Base-by-base conservation (phyloP, 2,329 filamentous ascomycete species). In the Cucurbitaria berberidis region DNA sequence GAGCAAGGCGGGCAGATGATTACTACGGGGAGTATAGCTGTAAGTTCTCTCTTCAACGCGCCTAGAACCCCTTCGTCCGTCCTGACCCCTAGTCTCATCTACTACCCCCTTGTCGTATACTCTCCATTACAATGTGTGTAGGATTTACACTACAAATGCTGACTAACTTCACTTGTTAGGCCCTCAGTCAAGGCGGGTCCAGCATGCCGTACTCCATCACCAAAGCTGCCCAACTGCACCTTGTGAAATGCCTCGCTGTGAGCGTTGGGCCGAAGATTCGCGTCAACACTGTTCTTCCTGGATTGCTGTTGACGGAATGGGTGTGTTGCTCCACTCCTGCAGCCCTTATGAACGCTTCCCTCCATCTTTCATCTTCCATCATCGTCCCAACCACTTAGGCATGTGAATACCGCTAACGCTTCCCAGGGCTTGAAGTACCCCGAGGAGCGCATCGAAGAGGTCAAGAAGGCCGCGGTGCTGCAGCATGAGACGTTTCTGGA, bases 151-250 rank as follows among this genome's bases (percentile, higher is more conserved):
- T n/a, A 41, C 19, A 5, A 8, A 41, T 27, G 30, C 45, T 53
- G 27, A 62, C 34, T 30, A 19, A 41, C 30, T 40, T 35, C 16
- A 7, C 5, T 6, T 8, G 11, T 13, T 55, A 82, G 80, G 80
- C 80, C 40, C 61, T 82, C 54, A 68, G 76, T n/a, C 72, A 82
- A 45, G 70, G 68, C 46, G 84, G 84, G 4, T 84, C 81, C 60
- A 83, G 81, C 36, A 82, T 87, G 87, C 84, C 90, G 3, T 95
- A 95, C 67, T 81, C 86, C 0, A 87, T 93, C 16, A 89, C 89
- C 32, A 95, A 95, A 71, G 89, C 90, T 1, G 90, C 90, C 5
- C 83, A 84, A 53, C 63, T 89, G 53, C 87, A 89, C 68, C 73
- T 89, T 45, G 86, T 88, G 76, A 87, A 86, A 63, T 86, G 85